phyloP scores from a whole-genome alignment of 306 rosid genomes.

The Lagenaria siceraria region DNA sequence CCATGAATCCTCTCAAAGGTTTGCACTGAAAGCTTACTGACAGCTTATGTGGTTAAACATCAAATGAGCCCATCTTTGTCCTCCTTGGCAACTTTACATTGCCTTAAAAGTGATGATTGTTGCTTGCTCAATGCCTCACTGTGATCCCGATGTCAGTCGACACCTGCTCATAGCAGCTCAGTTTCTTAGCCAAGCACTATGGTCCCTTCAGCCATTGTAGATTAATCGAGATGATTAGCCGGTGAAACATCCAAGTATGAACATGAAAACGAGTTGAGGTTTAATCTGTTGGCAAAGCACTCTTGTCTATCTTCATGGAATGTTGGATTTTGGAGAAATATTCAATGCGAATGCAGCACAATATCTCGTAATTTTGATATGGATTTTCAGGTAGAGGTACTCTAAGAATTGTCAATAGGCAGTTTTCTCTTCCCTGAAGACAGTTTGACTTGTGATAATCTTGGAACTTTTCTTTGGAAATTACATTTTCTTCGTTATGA shows the following conservation, averaged over 20 bases:
- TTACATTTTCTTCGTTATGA: too few relatives aligned
- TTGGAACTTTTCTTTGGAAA: too few relatives aligned
- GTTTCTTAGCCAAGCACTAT: neutral
- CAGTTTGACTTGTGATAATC: neutral
- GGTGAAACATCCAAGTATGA: neutral
- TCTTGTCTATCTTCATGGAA: neutral
- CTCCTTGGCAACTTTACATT: too few relatives aligned
- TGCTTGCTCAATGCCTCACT: neutral
- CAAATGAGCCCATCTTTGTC: neutral
- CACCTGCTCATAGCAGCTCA: neutral
- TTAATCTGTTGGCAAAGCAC: neutral
- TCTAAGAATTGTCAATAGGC: neutral
- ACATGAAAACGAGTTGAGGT: neutral
- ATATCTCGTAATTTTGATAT: neutral
- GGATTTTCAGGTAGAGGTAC: neutral
- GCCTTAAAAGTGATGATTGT: neutral
- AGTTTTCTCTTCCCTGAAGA: neutral
- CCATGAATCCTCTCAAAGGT: neutral
- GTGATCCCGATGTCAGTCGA: neutral
- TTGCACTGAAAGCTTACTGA: neutral
- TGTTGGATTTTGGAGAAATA: neutral
- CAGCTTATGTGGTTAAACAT: neutral
- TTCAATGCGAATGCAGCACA: neutral
- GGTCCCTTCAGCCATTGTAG: neutral
- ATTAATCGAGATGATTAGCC: neutral